phyloP scores from a whole-genome alignment of 1,139 yeast genomes.

The Zhuliangozyma parablackwelliae region DNA sequence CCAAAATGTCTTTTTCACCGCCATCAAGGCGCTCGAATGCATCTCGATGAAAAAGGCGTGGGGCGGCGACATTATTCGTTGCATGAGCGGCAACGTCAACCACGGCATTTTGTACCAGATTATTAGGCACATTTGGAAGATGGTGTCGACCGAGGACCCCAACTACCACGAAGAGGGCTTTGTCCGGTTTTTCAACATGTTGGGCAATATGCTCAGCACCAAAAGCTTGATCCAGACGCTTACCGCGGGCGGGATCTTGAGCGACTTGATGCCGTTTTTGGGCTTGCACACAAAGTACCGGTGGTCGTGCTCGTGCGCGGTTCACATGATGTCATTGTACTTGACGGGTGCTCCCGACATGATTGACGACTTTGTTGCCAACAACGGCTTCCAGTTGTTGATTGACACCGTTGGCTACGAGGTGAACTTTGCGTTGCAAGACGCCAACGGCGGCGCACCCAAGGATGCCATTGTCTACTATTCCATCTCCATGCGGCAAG shows the following conservation, averaged over 20 bases:
- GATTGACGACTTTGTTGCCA: conserved; percentile 56
- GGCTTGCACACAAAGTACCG: conserved; percentile 47
- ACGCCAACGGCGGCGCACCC: conserved; percentile 51
- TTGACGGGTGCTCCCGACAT: conserved; percentile 45
- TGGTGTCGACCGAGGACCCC: conserved; percentile 33
- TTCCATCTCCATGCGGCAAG: conserved; percentile 60
- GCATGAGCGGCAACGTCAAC: conserved; percentile 85
- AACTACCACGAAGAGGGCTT: conserved; percentile 44
- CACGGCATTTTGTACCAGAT: conserved; percentile 81
- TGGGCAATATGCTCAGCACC: conserved; percentile 55
- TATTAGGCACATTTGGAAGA: conserved; percentile 55
- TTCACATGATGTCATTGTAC: conserved; percentile 56
- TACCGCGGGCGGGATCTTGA: conserved; percentile 68
- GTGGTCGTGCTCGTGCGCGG: conserved; percentile 61
- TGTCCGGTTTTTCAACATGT: conserved; percentile 51
- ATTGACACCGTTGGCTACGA: conserved; percentile 63
- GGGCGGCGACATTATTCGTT: conserved; percentile 73
- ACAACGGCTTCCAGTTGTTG: conserved; percentile 61
- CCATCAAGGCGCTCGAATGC: conserved; percentile 66
- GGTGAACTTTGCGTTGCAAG: conserved; percentile 52
- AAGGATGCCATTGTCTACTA: conserved; percentile 52
- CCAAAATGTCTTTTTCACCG: conserved; percentile 50
- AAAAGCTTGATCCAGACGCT: conserved; percentile 44
- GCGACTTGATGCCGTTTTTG: conserved; percentile 61
- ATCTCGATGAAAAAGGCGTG: conserved; percentile 66